Conservation (phyloP, 2,329 filamentous ascomycete genomes). For the Periconia sp. region DNA sequence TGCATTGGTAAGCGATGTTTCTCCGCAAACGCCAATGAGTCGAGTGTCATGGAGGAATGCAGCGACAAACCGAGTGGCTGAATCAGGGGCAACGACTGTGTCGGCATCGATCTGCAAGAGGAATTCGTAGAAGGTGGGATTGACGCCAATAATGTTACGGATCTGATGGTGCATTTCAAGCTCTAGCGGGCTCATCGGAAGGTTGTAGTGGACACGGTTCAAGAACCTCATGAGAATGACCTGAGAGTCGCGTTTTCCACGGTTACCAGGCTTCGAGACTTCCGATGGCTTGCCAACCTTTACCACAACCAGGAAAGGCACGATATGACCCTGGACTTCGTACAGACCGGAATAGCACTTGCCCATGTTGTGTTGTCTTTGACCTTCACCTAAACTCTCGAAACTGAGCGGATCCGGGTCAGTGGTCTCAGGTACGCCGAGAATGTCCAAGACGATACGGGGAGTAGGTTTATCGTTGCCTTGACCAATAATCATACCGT, state of each 20-base stretch:
- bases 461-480: constrained; percentile 96
- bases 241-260: constrained; percentile 98
- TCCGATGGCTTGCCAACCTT: constrained; percentile 91
- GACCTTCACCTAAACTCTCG: constrained; percentile 91
- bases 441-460: constrained; percentile 93
- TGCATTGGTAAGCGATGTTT: constrained; percentile 90
- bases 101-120: constrained; percentile 97
- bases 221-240: constrained; percentile 99
- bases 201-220: constrained; percentile 97
- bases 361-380: constrained; percentile 99
- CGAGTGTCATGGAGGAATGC: constrained; percentile 90
- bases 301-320: constrained; percentile 94
- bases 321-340: constrained; percentile 96
- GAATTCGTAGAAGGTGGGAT: constrained; percentile 98
- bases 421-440: constrained; percentile 90
- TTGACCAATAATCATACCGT: constrained; percentile 99
- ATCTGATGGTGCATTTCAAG: constrained; percentile 99
- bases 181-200: constrained; percentile 94
- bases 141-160: constrained; percentile 97
- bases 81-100: constrained; percentile 88
- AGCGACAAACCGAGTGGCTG: constrained; percentile 89
- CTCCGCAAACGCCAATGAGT: constrained; percentile 92
- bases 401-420: constrained; percentile 97
- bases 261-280: constrained; percentile 79
- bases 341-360: constrained; percentile 98